These are phyloP conservation scores for Colletotrichum zoysiae DNA, from an alignment of 2,329 filamentous ascomycete genomes.

Conservation along the genomic window DNA sequence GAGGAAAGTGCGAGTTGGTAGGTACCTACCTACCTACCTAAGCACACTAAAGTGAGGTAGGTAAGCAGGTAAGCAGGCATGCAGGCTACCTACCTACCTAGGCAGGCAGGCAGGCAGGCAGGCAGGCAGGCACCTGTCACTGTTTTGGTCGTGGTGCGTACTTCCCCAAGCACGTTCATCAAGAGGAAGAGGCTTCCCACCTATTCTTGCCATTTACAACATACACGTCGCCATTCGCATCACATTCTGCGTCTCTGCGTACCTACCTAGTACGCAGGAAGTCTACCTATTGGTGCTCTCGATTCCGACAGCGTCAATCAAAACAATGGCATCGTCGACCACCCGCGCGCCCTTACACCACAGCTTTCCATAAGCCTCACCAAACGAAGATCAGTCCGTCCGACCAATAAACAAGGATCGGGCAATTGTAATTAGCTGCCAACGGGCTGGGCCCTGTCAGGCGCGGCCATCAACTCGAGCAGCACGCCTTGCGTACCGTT, in stretches of 20 bases:
- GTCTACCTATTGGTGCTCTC: neutral
- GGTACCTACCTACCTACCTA: too few relatives aligned
- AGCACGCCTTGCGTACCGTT: slow-evolving; percentile 10
- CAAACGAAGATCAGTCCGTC: neutral
- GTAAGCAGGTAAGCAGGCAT: too few relatives aligned
- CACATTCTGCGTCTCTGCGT: neutral
- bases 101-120: too few relatives aligned
- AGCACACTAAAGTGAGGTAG: too few relatives aligned
- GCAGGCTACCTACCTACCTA: too few relatives aligned
- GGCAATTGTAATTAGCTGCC: neutral
- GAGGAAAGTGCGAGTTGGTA: neutral
- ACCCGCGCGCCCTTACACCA: neutral
- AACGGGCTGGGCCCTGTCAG: neutral
- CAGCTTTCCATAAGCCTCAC: too few relatives aligned
- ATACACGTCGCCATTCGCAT: neutral
- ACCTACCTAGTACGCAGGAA: too few relatives aligned
- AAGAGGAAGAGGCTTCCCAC: neutral
- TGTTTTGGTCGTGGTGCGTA: neutral
- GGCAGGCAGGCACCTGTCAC: neutral
- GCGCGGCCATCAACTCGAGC: slow-evolving; percentile 20
- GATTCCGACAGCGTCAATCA: neutral
- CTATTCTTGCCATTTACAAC: neutral
- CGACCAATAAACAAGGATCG: neutral
- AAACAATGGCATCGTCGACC: neutral
- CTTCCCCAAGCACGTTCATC: neutral